These are phyloP conservation scores for Cyclotella atomus DNA, from an alignment of 108 stramenopile species.

Conservation along the genomic window DNA sequence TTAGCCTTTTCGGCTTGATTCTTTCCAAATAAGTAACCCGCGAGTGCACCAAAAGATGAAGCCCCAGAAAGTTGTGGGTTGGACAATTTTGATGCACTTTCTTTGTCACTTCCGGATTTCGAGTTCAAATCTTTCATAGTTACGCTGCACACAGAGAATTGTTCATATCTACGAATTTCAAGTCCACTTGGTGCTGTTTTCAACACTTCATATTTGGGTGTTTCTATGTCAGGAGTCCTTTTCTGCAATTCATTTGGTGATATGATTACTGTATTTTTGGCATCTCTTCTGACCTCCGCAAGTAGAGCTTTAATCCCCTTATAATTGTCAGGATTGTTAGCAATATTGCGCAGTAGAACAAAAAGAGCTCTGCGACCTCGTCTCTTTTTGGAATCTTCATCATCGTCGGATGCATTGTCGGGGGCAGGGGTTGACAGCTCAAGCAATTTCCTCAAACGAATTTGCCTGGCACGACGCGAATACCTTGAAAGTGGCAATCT, in stretches of 20 bases:
- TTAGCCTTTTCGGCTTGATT: constrained; percentile 79
- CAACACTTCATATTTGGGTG: constrained; percentile 77
- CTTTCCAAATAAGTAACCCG: constrained; percentile 96
- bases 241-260: constrained; percentile 28
- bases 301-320: constrained; percentile 16
- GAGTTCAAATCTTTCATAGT: constrained; percentile 54
- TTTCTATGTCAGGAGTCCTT: constrained; percentile 73
- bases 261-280: background rate
- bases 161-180: constrained; percentile 83
- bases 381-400: constrained; percentile 20
- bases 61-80: constrained; percentile 71
- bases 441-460: constrained; percentile 22
- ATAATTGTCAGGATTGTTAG: constrained; percentile 22
- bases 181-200: constrained; percentile 32
- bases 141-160: constrained; percentile 79
- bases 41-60: constrained; percentile 86
- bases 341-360: constrained; percentile 26
- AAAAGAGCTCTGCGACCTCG: constrained; percentile 24
- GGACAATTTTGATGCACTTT: constrained; percentile 69
- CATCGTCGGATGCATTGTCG: constrained; percentile 10
- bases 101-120: constrained; percentile 21
- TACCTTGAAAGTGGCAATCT: constrained; percentile 19
- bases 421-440: constrained; percentile 25
- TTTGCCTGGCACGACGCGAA: constrained; percentile 33
- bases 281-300: constrained; percentile 12